phyloP scores from a whole-genome alignment of 176 grass and related monocot species.

The Leersia perrieri region DNA sequence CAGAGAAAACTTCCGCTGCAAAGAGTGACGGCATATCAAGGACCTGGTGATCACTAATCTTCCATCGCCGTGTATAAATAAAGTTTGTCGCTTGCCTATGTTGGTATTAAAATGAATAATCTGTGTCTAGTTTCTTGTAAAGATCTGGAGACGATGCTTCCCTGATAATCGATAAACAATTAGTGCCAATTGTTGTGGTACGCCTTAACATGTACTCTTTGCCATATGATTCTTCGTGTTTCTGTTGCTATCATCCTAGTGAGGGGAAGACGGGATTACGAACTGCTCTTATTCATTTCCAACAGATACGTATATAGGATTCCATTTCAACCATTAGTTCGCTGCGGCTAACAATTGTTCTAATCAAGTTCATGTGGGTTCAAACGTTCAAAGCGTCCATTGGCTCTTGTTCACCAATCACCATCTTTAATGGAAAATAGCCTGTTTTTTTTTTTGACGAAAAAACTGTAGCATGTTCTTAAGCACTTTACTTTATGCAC shows the following conservation, averaged over 20 bases:
- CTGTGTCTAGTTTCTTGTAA: background rate
- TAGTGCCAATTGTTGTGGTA: background rate
- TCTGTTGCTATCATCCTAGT: too few relatives aligned
- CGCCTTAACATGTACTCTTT: background rate
- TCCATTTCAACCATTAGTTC: too few relatives aligned
- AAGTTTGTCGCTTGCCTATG: background rate
- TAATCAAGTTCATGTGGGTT: too few relatives aligned
- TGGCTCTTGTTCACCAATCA: too few relatives aligned
- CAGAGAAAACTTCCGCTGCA: conserved; percentile 13
- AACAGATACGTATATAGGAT: background rate
- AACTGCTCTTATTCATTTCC: background rate
- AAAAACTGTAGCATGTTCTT: too few relatives aligned
- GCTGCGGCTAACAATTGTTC: too few relatives aligned
- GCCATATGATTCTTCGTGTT: background rate
- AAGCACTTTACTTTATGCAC: too few relatives aligned
- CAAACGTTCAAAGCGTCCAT: too few relatives aligned
- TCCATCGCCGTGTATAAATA: background rate
- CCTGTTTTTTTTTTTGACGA: too few relatives aligned
- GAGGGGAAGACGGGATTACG: background rate
- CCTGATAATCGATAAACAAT: conserved; percentile 6
- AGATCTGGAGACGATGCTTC: background rate
- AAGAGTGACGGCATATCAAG: background rate
- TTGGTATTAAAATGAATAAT: conserved; percentile 5
- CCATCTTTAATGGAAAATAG: too few relatives aligned
- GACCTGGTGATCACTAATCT: background rate